These are phyloP conservation scores for Jaltomata sinuosa DNA, from an alignment of 257 asterid genomes.

Conservation along the genomic window DNA sequence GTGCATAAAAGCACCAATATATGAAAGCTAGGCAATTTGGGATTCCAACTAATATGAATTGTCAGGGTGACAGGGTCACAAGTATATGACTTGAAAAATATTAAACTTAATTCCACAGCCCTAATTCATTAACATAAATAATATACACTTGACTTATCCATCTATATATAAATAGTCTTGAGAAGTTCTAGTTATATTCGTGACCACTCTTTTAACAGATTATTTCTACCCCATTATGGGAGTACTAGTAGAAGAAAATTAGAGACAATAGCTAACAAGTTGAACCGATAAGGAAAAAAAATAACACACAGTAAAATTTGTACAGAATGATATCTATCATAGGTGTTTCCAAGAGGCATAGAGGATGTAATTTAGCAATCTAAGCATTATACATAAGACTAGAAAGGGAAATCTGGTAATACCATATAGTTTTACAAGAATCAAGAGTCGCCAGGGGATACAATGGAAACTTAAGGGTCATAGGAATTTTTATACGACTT, in stretches of 20 bases:
- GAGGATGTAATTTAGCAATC: background rate
- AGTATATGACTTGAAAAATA: background rate
- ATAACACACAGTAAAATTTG: background rate
- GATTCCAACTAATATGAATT: background rate
- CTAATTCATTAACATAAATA: background rate
- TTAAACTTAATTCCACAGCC: background rate
- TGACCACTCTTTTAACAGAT: background rate
- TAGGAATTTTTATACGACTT: background rate
- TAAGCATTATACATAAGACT: background rate
- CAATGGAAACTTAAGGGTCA: background rate
- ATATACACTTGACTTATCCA: background rate
- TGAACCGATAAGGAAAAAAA: background rate
- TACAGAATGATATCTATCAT: background rate
- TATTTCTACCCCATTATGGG: background rate
- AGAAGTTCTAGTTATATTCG: background rate
- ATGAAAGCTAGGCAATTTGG: background rate
- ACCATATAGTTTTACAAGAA: background rate
- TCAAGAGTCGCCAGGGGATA: background rate
- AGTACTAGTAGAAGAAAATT: background rate
- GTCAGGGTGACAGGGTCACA: background rate
- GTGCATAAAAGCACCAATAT: background rate
- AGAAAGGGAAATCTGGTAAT: background rate
- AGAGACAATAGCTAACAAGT: background rate
- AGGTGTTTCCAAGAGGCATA: background rate
- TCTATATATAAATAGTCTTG: background rate